Percentiles rank a stretch among this genome's conserved stretches.
phyloP scores from a whole-genome alignment of 1,284 basidiomycete species.

The Melampsora americana region DNA sequence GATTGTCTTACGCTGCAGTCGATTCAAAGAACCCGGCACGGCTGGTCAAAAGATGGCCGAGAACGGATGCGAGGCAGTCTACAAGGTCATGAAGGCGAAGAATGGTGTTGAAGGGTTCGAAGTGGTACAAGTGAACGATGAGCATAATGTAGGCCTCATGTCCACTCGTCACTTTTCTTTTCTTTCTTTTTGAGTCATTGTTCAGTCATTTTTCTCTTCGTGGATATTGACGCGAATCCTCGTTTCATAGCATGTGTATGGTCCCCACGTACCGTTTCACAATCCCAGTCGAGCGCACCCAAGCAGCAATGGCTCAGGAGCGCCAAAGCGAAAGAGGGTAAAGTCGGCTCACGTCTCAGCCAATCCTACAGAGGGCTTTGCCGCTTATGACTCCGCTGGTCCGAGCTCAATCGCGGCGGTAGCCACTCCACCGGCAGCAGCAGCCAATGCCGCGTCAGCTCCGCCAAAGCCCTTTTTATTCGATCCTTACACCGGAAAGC shows the following conservation, averaged over 20 bases:
- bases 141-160: conserved; percentile 14
- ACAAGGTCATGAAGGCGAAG: conserved; percentile 31
- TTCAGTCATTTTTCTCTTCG: background rate
- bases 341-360: too few species aligned
- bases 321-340: too few species aligned
- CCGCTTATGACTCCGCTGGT: too few species aligned
- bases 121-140: conserved; percentile 15
- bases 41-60: conserved; percentile 35
- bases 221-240: too few species aligned
- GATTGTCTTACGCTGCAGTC: conserved; percentile 28
- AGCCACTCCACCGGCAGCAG: conserved; percentile 19
- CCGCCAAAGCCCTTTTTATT: conserved; percentile 20
- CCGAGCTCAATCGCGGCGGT: too few species aligned
- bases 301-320: too few species aligned
- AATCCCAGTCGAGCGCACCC: too few species aligned
- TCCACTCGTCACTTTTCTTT: background rate
- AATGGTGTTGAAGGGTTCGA: conserved; percentile 17
- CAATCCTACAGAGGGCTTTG: too few species aligned
- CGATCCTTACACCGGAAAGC: conserved; percentile 36
- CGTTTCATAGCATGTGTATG: conserved; percentile 16
- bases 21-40: conserved; percentile 34
- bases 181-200: background rate
- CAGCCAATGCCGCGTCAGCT: background rate
- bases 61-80: conserved; percentile 29
- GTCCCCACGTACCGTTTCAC: conserved; percentile 10